phyloP scores from a whole-genome alignment of 2,329 filamentous ascomycete species.

The Penicillium sp. region DNA sequence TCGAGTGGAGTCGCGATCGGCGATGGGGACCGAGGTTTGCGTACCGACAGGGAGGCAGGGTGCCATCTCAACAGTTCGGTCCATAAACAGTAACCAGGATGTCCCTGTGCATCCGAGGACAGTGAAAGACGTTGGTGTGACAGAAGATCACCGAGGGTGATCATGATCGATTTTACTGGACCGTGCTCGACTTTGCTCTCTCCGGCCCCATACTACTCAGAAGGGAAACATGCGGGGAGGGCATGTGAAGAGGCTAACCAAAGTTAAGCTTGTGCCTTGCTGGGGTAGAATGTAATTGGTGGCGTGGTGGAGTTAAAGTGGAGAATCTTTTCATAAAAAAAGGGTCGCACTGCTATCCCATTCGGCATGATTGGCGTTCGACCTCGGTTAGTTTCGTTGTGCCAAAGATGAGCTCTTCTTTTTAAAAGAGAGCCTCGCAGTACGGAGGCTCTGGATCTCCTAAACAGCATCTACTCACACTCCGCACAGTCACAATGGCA shows the following conservation, averaged over 20 bases:
- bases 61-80: too few relatives aligned
- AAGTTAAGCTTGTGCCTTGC: neutral
- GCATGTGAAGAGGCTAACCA: neutral
- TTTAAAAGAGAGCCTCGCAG: neutral
- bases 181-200: neutral
- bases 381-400: neutral
- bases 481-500: conserved; percentile 22
- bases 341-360: neutral
- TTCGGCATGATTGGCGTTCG: neutral
- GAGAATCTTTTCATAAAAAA: neutral
- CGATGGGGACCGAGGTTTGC: too few relatives aligned
- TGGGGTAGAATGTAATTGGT: neutral
- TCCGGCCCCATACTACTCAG: neutral
- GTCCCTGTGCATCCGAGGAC: too few relatives aligned
- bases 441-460: too few relatives aligned
- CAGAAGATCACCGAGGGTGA: neutral
- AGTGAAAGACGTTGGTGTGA: too few relatives aligned
- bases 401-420: neutral
- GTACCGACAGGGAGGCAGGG: too few relatives aligned
- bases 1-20: too few relatives aligned
- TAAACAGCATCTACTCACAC: too few relatives aligned
- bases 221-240: neutral
- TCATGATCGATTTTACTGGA: neutral
- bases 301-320: neutral
- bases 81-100: too few relatives aligned